Evolutionary conservation across 768 basidiomycete species (phyloP), one percentile per base, ranked within the genome.

Genomic region (Dacryopinax primogenitus): DNA sequence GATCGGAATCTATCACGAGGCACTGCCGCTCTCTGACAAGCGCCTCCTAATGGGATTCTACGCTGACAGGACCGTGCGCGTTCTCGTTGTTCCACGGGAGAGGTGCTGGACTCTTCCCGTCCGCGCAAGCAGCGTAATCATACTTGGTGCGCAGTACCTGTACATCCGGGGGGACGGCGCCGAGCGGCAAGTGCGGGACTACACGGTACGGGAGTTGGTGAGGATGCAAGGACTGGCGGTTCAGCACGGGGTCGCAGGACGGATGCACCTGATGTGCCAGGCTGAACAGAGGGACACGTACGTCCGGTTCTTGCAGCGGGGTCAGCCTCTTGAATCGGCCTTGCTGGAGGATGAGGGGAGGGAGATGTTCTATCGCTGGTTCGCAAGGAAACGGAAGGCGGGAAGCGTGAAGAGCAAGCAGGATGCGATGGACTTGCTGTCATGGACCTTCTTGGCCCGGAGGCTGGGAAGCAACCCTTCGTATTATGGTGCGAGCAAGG

Each of bases 201-300:
- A 98, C 74, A 77, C 78, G 0, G 76, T 95, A 36, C 79, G 83
- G 21, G 93, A 98, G 69, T 75, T 99, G 35, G 84, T 89, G 62
- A 85, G 84, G 65, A 98, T 99, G 94, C 94, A 98, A 74, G 84
- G 90, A 64, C 83, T 84, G 33, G 93, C 93, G 2, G 82, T 92
- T 13, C 82, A 81, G 64, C 84, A 85, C 68, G 76, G 75, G 63
- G 72, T 72, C 28, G 70, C 79, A 0, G 79, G 78, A 11, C 80
- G 81, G 65, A 93, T 95, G 76, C 80, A 87, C 71, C 76, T 98
- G 51, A 89, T 99, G 72, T 97, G 95, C 74, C 94, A 92, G 69
- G 79, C 84, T 4, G 94, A 96, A 73, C 83, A 86, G 61, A 83
- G 84, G 67, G 89, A 92, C 67, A 86, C 86, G 15, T 86, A 92